Base-by-base conservation (phyloP, 2,329 filamentous ascomycete genomes). In the Ascocoryne sarcoides region DNA sequence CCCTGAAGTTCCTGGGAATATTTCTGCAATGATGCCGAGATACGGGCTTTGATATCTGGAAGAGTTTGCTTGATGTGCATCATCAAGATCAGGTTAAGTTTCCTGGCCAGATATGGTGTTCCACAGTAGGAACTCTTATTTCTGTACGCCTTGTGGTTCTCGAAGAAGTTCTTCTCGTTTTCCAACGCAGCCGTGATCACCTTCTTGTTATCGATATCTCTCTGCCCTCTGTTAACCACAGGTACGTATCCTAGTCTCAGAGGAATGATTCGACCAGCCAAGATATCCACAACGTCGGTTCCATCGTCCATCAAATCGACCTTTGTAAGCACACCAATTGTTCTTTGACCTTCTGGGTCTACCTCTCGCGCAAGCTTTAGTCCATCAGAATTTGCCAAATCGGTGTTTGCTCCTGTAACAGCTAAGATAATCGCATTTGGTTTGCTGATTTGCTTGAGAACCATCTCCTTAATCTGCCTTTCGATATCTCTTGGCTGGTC, bases 51-150 rank as follows among this genome's bases (percentile, higher is more conserved):
- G 71, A 98, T 98, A 60, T 98, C 92, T 30, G 92, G 92, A 10
- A 98, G 76, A 1, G 92, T 98, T 69, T 98, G 90, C 68, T 98
- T 98, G 71, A 98, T 98, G 70, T 98, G 92, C 92, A 98, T 98
- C 90, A 98, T 96, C 54, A 98, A 75, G 60, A 98, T 96, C 57
- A 98, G 73, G 66, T 98, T 98, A 45, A 98, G 77, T 68, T 98
- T 98, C 53, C 90, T 81, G 3, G 92, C 92, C 45, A 98, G 72
- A 60, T 98, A 98, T 3, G 92, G 92, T 3, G 92, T 98, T 63
- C 92, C 92, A 65, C 92, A 98, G 73, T 98, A 98, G 4, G 89
- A 85, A 60, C 87, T 89, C 79, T 98, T 98, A 68, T 96, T 98
- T 46, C 89, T 78, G 66, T 98, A 98, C 23, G 92, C 90, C 69